Base-by-base conservation (phyloP, 2,329 filamentous ascomycete genomes). In the Aureobasidium musti region DNA sequence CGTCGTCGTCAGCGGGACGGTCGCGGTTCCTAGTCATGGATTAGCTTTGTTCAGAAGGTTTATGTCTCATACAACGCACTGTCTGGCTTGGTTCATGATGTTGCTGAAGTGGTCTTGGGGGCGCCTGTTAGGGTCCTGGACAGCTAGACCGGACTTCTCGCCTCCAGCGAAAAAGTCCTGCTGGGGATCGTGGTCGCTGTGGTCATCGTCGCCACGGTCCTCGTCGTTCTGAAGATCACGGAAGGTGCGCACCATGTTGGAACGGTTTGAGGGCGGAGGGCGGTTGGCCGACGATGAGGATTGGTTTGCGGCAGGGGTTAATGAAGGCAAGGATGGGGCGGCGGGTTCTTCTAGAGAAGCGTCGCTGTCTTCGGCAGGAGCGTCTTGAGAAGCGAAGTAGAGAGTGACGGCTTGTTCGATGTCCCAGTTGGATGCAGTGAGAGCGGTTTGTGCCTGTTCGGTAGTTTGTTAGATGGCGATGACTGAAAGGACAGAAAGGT, bases 161-260 rank as follows among this genome's bases (percentile, higher is more conserved):
- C 91, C 91, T 61, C 91, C 91, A 23, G 91, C 89, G 77, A 93
- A 95, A 69, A 93, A 80, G 73, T 95, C 90, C 67, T 82, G 81
- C 30, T 87, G 83, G 41, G 85, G 81, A 33, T 88, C 85, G 1
- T 88, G 82, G 1, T 84, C 80, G 19, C 87, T 84, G 3, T 85
- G 83, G 23, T 89, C 84, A 3, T 85, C 83, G n/a, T 89, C 84
- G 61, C 87, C 84, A n/a, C 72, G 71, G 2, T 82, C 78, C 41
- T 73, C 73, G 2, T 83, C 79, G 56, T 74, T 73, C 71, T 82
- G 79, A 39, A 83, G 70, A 70, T 83, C 81, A 61, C 75, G 75
- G 52, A 83, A 70, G 23, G 81, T 83, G 69, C 77, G 73, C 69
- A 80, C 73, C 54, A 78, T 78, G 52, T 68, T 69, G 39, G 73